These are phyloP conservation scores for Backusella macrospora DNA, from an alignment of 192 early-diverging fungal species.

Conservation along the genomic window DNA sequence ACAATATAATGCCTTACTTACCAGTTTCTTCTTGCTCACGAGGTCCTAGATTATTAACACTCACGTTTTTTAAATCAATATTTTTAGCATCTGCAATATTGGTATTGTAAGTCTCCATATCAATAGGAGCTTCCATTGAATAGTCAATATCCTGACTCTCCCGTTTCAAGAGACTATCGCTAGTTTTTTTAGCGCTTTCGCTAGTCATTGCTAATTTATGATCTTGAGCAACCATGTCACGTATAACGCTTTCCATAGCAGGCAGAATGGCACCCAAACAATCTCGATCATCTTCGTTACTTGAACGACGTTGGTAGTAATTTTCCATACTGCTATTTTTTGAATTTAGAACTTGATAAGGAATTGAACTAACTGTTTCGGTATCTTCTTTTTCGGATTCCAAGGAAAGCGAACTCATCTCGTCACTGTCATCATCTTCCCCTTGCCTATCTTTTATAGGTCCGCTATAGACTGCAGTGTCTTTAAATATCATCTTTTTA, in stretches of 20 bases:
- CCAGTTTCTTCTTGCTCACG: conserved; percentile 42
- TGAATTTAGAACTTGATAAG: not conserved
- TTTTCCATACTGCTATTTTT: not conserved
- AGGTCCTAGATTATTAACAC: conserved; percentile 34
- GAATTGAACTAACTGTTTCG: not conserved
- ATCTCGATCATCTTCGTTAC: not conserved
- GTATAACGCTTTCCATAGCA: conserved; percentile 15
- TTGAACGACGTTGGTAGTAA: not conserved
- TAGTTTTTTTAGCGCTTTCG: not conserved
- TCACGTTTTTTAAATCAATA: conserved; percentile 22
- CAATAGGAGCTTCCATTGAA: conserved; percentile 23
- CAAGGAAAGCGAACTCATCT: not conserved
- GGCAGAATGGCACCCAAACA: conserved; percentile 11
- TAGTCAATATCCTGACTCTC: not conserved
- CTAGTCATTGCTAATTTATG: not conserved
- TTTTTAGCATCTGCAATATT: not conserved
- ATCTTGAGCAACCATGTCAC: not conserved
- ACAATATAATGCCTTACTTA: conserved; percentile 13
- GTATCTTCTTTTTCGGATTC: not conserved
- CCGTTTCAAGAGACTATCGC: not conserved
- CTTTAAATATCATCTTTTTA: conserved; percentile 1
- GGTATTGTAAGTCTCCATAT: conserved; percentile 19
- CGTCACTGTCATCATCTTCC: not conserved
- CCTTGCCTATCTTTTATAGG: not conserved
- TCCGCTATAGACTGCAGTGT: not conserved